Evolutionary conservation across 352 stramenopile species (phyloP).

Genomic region (Pythium graminicola): DNA sequence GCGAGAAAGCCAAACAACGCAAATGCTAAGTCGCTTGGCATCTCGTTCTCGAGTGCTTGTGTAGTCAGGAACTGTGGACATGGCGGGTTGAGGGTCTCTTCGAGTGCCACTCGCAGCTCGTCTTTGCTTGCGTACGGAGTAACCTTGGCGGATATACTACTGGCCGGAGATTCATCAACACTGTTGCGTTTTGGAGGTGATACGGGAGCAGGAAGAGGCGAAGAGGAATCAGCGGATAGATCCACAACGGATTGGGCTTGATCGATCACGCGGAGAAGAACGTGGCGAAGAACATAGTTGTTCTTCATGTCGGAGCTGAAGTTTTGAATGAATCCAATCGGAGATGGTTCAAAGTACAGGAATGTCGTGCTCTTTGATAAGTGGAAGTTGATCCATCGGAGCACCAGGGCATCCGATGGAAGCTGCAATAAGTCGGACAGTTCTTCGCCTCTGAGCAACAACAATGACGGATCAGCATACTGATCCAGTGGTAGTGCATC

Average conservation of each 20-base stretch:
- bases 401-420: constrained; percentile 50
- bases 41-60: constrained; percentile 31
- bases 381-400: constrained; percentile 70
- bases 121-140: constrained; percentile 35
- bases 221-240: background rate
- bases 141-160: background rate
- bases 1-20: constrained; percentile 56
- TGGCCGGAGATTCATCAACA: background rate
- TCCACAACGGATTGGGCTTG: background rate
- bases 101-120: constrained; percentile 33
- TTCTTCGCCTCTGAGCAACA: constrained; percentile 53
- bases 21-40: constrained; percentile 42
- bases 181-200: background rate
- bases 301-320: constrained; percentile 60
- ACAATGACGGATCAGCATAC: constrained; percentile 37
- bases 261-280: constrained; percentile 35
- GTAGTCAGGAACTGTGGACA: constrained; percentile 39
- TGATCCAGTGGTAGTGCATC: constrained; percentile 30
- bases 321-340: constrained; percentile 54
- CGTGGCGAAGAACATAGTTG: constrained; percentile 49
- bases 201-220: background rate
- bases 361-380: constrained; percentile 35
- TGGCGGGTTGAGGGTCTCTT: constrained; percentile 30
- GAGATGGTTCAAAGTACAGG: constrained; percentile 10
- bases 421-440: constrained; percentile 38